A percentile compares a stretch with the other conserved stretches of the same genome.
Conservation (phyloP, 2,329 filamentous ascomycete species). For the Septoria linicola region DNA sequence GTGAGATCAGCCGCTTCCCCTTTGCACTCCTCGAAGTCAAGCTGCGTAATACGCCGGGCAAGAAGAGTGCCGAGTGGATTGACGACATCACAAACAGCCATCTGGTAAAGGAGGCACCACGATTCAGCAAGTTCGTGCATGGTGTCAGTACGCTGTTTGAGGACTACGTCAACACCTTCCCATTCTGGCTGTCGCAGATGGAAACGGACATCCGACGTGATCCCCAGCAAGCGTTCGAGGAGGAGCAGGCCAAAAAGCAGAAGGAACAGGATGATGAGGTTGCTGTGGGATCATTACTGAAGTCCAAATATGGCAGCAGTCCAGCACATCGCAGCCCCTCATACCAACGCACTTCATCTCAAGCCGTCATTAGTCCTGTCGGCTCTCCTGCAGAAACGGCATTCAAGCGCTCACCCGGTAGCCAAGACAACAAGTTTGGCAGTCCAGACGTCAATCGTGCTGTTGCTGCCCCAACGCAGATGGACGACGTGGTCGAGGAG, state of each 20-base stretch:
- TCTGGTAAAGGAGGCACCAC: slow-evolving; percentile 81
- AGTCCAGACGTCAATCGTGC: slow-evolving; percentile 19
- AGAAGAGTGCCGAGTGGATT: slow-evolving; percentile 79
- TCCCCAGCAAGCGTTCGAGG: slow-evolving; percentile 83
- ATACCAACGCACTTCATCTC: slow-evolving; percentile 49
- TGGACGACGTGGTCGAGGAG: slow-evolving; percentile 44
- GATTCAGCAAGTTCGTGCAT: slow-evolving; percentile 96
- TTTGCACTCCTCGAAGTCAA: slow-evolving; percentile 93
- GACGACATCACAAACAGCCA: slow-evolving; percentile 90
- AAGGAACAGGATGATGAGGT: slow-evolving; percentile 82
- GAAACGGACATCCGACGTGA: slow-evolving; percentile 93
- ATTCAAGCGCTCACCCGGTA: slow-evolving; percentile 15
- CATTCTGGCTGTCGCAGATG: slow-evolving; percentile 91
- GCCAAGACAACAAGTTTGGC: slow-evolving; percentile 16
- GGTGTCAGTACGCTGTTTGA: slow-evolving; percentile 90
- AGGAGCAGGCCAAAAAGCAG: slow-evolving; percentile 81
- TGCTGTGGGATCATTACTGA: slow-evolving; percentile 81
- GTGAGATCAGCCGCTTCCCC: slow-evolving; percentile 87
- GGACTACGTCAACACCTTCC: slow-evolving; percentile 89
- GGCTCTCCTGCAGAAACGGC: slow-evolving; percentile 54
- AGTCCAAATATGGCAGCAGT: slow-evolving; percentile 46
- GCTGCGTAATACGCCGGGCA: slow-evolving; percentile 53
- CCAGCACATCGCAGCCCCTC: slow-evolving; percentile 35
- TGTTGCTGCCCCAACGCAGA: slow-evolving; percentile 29
- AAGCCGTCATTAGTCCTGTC: slow-evolving; percentile 65